Evolutionary conservation across 495 filamentous ascomycete species (phyloP).

Genomic region (Aspergillus ellipticus): DNA sequence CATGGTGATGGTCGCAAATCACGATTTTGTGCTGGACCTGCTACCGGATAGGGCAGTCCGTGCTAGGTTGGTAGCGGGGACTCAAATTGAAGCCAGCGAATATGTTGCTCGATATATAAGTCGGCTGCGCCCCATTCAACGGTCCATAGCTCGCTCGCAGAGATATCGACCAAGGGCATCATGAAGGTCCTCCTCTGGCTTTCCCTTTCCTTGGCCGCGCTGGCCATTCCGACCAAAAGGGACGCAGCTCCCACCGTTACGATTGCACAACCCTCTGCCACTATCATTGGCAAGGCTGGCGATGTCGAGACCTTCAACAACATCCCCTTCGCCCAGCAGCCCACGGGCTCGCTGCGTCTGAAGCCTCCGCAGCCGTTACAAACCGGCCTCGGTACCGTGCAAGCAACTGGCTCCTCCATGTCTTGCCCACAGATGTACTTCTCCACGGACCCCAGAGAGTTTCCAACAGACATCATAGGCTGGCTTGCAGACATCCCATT

Average conservation of each 20-base stretch:
- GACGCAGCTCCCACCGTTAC: conserved; percentile 33
- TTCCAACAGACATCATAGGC: conserved; percentile 44
- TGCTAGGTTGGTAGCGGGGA: background rate
- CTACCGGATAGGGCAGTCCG: background rate
- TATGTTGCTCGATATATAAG: background rate
- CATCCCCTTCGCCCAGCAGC: conserved; percentile 62
- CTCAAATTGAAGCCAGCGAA: background rate
- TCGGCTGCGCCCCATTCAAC: background rate
- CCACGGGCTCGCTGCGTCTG: conserved; percentile 55
- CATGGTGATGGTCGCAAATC: background rate
- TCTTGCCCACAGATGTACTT: conserved; percentile 54
- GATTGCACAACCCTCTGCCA: conserved; percentile 46
- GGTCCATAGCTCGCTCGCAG: background rate
- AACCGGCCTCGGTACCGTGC: conserved; percentile 43
- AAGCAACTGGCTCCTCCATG: conserved; percentile 45
- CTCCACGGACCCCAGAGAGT: conserved; percentile 35
- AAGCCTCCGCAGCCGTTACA: conserved; percentile 54
- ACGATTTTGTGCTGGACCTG: background rate
- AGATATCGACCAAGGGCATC: background rate
- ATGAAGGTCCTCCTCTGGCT: conserved; percentile 6
- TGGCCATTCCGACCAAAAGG: conserved; percentile 21
- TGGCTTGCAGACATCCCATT: conserved; percentile 53
- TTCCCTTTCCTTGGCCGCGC: background rate
- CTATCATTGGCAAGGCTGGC: conserved; percentile 43
- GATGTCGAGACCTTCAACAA: conserved; percentile 55